A percentile compares a stretch with the other conserved stretches of the same genome.
phyloP scores from a whole-genome alignment of 1,284 basidiomycete genomes.

The Puccinia hordei region DNA sequence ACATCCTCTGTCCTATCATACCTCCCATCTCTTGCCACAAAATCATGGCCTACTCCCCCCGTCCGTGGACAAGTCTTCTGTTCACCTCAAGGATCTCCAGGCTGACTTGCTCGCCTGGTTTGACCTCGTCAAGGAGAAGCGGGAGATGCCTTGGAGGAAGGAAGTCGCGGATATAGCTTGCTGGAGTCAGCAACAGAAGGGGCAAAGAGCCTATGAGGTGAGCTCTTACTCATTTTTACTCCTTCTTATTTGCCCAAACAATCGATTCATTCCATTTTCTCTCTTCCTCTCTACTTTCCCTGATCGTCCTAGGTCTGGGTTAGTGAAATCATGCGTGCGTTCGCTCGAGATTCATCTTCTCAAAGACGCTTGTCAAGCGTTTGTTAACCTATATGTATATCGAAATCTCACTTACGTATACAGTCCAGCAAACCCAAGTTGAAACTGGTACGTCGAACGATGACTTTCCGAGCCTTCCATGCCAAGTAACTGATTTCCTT shows the following conservation, averaged over 20 bases:
- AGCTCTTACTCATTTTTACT: background rate
- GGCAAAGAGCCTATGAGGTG: conserved; percentile 46
- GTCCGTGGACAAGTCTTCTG: background rate
- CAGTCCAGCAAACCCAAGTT: conserved; percentile 48
- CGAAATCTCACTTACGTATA: background rate
- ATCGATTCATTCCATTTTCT: background rate
- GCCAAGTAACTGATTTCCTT: background rate
- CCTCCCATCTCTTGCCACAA: background rate
- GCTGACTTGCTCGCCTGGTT: conserved; percentile 29
- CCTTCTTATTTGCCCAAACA: background rate
- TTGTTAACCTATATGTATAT: background rate
- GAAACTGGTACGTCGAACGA: conserved; percentile 33
- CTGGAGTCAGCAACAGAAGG: conserved; percentile 21
- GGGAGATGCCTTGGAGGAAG: conserved; percentile 49
- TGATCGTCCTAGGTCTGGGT: conserved; percentile 37
- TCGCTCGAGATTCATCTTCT: background rate
- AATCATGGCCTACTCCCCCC: background rate
- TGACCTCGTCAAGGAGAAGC: conserved; percentile 33
- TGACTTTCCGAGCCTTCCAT: background rate
- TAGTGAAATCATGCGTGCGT: conserved; percentile 50
- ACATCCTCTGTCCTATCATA: background rate
- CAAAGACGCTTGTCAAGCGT: background rate
- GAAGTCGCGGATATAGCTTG: background rate
- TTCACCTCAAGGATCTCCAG: background rate
- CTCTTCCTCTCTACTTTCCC: background rate